A percentile compares a stretch with the other conserved stretches of the same genome.
Conservation (phyloP, 495 filamentous ascomycete species). For the Aspergillus nidulans region DNA sequence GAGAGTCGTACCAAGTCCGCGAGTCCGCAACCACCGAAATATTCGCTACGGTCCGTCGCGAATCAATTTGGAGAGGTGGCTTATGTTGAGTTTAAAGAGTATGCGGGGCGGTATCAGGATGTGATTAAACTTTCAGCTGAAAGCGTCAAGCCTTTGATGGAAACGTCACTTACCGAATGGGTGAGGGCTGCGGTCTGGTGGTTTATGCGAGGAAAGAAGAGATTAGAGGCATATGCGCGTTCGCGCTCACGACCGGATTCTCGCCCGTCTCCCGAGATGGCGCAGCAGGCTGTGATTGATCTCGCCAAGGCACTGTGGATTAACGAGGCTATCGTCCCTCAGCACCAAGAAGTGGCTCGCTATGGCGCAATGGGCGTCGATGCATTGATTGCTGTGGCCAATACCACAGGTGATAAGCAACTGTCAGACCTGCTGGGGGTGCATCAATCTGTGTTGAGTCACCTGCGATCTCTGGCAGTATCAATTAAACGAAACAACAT, state of each 20-base stretch:
- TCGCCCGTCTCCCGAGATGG: slow-evolving; percentile 17
- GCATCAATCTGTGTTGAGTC: slow-evolving; percentile 53
- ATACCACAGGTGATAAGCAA: slow-evolving; percentile 43
- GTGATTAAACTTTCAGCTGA: slow-evolving; percentile 70
- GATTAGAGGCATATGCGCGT: slow-evolving; percentile 66
- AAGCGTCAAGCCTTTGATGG: slow-evolving; percentile 56
- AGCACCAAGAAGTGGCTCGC: slow-evolving; percentile 46
- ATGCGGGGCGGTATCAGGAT: slow-evolving; percentile 61
- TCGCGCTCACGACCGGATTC: slow-evolving; percentile 42
- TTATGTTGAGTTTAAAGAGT: slow-evolving; percentile 59
- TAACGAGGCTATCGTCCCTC: slow-evolving; percentile 56
- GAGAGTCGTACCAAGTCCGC: slow-evolving; percentile 21
- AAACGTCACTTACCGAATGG: slow-evolving; percentile 58
- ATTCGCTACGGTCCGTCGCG: slow-evolving; percentile 37
- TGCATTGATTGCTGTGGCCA: slow-evolving; percentile 38
- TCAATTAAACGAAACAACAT: slow-evolving; percentile 81
- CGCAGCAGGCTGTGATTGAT: slow-evolving; percentile 68
- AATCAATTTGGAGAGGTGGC: slow-evolving; percentile 56
- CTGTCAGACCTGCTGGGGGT: slow-evolving; percentile 47
- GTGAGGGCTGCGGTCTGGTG: slow-evolving; percentile 75
- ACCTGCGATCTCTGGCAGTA: slow-evolving; percentile 65
- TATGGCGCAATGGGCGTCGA: slow-evolving; percentile 45
- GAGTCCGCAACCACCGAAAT: slow-evolving; percentile 35
- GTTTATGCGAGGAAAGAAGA: slow-evolving; percentile 73
- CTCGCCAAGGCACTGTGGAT: slow-evolving; percentile 84